phyloP scores from a whole-genome alignment of 139 green algal genomes.

The Nannochloris sp. region DNA sequence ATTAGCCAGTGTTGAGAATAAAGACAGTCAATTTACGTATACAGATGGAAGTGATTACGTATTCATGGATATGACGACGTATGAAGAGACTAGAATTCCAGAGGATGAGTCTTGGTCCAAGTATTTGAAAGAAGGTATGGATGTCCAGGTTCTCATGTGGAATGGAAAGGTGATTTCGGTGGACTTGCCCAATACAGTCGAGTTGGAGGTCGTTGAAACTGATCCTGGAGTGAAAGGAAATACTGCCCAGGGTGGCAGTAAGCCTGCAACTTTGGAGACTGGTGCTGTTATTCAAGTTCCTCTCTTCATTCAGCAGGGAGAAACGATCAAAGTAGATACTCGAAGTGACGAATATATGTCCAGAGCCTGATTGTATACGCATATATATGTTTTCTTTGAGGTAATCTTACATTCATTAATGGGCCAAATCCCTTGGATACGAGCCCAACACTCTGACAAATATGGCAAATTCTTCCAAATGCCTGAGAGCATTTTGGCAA shows the following conservation, averaged over 20 bases:
- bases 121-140: conserved; percentile 81
- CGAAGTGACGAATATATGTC: conserved; percentile 43
- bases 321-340: conserved; percentile 84
- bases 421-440: conserved; percentile 68
- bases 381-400: conserved; percentile 3
- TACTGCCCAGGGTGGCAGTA: conserved; percentile 72
- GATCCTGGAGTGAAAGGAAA: conserved; percentile 89
- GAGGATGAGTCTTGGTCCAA: conserved; percentile 71
- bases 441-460: conserved; percentile 90
- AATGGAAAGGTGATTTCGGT: conserved; percentile 87
- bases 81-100: conserved; percentile 86
- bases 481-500: conserved; percentile 84
- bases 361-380: conserved; percentile 4
- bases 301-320: conserved; percentile 74
- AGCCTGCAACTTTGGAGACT: conserved; percentile 82
- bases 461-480: conserved; percentile 83
- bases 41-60: conserved; percentile 70
- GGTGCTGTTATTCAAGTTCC: conserved; percentile 68
- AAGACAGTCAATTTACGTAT: conserved; percentile 80
- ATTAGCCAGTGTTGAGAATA: conserved; percentile 58
- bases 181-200: conserved; percentile 69
- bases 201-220: conserved; percentile 68
- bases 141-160: conserved; percentile 72
- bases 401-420: conserved; percentile 5
- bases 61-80: conserved; percentile 94